Evolutionary conservation across 345 rosid species (phyloP).

Genomic region (Lepidium didymum): DNA sequence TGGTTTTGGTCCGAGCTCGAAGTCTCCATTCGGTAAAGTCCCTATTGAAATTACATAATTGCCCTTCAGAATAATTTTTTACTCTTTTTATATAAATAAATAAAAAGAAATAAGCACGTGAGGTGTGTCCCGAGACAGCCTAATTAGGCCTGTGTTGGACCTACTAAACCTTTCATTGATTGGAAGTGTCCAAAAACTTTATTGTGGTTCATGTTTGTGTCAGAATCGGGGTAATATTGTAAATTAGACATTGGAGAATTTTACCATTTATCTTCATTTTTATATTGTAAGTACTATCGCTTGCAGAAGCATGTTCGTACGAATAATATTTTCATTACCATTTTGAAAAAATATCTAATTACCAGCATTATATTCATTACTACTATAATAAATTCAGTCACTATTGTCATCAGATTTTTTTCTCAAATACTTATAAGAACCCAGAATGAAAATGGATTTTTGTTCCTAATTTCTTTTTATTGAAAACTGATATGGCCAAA

Average conservation of each 20-base stretch:
- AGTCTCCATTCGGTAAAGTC: conserved; percentile 64
- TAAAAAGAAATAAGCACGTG: conserved; percentile 9
- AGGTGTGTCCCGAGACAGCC: conserved; percentile 26
- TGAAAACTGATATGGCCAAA: not conserved
- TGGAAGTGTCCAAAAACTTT: conserved; percentile 22
- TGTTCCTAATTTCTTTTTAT: not conserved
- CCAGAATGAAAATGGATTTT: not conserved
- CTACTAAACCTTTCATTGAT: conserved; percentile 6
- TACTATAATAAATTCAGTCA: not conserved
- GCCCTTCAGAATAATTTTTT: not conserved
- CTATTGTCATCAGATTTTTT: not conserved
- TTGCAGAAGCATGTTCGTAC: not conserved
- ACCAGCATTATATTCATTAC: not conserved
- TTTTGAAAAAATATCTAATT: not conserved
- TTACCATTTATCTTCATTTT: not conserved
- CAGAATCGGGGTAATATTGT: not conserved
- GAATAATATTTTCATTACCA: not conserved
- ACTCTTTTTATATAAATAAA: not conserved
- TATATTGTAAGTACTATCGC: not conserved
- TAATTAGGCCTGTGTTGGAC: conserved; percentile 13
- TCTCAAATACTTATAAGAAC: not conserved
- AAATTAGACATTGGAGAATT: not conserved
- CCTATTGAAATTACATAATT: conserved; percentile 35
- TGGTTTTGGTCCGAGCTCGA: conserved; percentile 65
- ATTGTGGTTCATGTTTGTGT: conserved; percentile 1